Conservation (phyloP, 2,329 filamentous ascomycete species). For the Bipolaris zeicola region DNA sequence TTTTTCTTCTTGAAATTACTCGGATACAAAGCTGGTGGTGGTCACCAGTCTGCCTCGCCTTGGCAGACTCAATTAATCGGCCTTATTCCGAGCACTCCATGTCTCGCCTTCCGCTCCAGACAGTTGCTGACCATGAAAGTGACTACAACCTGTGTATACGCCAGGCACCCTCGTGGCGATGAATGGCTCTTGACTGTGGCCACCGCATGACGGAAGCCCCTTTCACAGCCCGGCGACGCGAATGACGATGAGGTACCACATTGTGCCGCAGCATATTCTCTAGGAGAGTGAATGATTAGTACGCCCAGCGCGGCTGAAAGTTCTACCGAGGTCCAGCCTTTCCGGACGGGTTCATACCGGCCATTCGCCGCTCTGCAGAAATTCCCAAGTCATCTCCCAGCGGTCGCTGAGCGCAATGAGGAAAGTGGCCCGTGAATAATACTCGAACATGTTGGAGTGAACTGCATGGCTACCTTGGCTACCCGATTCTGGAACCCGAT, state of each 20-base stretch:
- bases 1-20: background rate
- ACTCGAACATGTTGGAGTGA: background rate
- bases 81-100: conserved; percentile 1
- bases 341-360: background rate
- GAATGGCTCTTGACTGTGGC: background rate
- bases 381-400: background rate
- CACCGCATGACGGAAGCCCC: background rate
- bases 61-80: background rate
- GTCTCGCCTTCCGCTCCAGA: conserved; percentile 6
- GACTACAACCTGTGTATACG: background rate
- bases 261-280: background rate
- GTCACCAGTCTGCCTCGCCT: conserved; percentile 8
- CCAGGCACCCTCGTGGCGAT: background rate
- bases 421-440: background rate
- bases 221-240: background rate
- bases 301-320: background rate
- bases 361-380: background rate
- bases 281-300: background rate
- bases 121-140: background rate
- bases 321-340: background rate
- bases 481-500: background rate
- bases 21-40: background rate
- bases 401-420: background rate
- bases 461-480: background rate
- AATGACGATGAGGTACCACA: background rate